Conservation (phyloP, 2,329 filamentous ascomycete genomes). For the Beauveria varroae region DNA sequence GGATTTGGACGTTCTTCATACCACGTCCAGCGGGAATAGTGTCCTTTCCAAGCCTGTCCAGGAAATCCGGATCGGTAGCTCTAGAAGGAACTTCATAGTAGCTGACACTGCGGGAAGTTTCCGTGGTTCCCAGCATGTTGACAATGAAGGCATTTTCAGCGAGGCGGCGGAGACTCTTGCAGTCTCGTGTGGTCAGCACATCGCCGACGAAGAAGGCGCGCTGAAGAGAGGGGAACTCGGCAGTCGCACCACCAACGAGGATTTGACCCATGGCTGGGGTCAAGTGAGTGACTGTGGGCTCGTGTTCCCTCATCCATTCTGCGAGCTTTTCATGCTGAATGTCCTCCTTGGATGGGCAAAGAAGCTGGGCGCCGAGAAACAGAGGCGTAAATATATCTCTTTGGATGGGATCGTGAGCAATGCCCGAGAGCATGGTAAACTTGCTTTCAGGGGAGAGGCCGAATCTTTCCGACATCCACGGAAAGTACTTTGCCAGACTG, state of each 20-base stretch:
- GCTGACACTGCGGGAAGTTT: constrained; percentile 72
- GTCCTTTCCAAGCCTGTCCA: constrained; percentile 45
- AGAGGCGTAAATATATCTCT: constrained; percentile 83
- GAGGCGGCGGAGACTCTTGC: constrained; percentile 66
- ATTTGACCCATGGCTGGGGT: constrained; percentile 98
- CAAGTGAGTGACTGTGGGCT: constrained; percentile 74
- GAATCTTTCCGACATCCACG: constrained; percentile 88
- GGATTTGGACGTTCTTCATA: constrained; percentile 82
- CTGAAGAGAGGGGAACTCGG: constrained; percentile 69
- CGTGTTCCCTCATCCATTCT: constrained; percentile 77
- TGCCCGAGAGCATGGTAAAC: constrained; percentile 72
- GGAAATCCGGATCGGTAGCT: constrained; percentile 33
- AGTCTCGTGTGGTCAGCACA: constrained; percentile 78
- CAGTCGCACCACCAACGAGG: constrained; percentile 72
- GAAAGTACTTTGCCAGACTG: constrained; percentile 76
- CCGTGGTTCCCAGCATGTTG: constrained; percentile 85
- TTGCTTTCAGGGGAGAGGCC: constrained; percentile 61
- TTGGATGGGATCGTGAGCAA: constrained; percentile 67
- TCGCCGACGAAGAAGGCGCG: constrained; percentile 89
- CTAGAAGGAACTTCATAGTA: constrained; percentile 69
- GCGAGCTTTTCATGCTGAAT: constrained; percentile 80
- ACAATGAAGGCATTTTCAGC: constrained; percentile 48
- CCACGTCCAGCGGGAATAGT: constrained; percentile 77
- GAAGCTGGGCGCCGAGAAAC: constrained; percentile 71
- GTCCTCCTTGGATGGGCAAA: constrained; percentile 73